A percentile compares a stretch with the other conserved stretches of the same genome.
These are phyloP conservation scores for Fusarium torreyae DNA, from an alignment of 2,329 filamentous ascomycete genomes.

Conservation along the genomic window DNA sequence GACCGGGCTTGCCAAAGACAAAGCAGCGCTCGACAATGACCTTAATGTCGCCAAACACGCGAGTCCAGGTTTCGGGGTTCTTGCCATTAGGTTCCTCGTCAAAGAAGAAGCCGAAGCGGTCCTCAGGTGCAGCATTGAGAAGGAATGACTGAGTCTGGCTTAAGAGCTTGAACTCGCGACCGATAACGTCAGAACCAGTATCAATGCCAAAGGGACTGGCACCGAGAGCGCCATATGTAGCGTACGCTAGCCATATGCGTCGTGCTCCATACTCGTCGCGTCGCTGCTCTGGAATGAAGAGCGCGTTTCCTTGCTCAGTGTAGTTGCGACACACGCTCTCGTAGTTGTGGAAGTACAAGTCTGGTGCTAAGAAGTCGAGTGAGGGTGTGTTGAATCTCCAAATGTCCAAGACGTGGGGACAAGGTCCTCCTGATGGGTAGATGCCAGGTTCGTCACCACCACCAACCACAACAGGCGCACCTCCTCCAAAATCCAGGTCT, in stretches of 20 bases:
- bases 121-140: constrained; percentile 50
- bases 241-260: constrained; percentile 60
- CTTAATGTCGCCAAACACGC: constrained; percentile 53
- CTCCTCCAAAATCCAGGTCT: constrained; percentile 51
- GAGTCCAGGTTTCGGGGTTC: constrained; percentile 47
- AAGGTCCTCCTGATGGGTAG: constrained; percentile 57
- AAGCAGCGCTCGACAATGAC: constrained; percentile 57
- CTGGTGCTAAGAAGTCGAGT: constrained; percentile 64
- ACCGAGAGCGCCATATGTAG: constrained; percentile 58
- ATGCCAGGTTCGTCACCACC: constrained; percentile 54
- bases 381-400: constrained; percentile 59
- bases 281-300: constrained; percentile 68
- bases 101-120: constrained; percentile 58
- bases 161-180: constrained; percentile 54
- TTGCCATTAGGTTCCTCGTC: constrained; percentile 52
- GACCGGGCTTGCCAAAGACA: constrained; percentile 58
- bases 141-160: constrained; percentile 49
- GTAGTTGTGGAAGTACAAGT: constrained; percentile 66
- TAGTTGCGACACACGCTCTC: constrained; percentile 61
- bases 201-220: constrained; percentile 59
- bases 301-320: constrained; percentile 59
- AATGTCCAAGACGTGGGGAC: constrained; percentile 55
- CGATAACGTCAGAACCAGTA: constrained; percentile 51
- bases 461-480: constrained; percentile 54
- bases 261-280: constrained; percentile 63